Base-by-base conservation (phyloP, 495 filamentous ascomycete genomes). In the Saxophila tyrrhenica region DNA sequence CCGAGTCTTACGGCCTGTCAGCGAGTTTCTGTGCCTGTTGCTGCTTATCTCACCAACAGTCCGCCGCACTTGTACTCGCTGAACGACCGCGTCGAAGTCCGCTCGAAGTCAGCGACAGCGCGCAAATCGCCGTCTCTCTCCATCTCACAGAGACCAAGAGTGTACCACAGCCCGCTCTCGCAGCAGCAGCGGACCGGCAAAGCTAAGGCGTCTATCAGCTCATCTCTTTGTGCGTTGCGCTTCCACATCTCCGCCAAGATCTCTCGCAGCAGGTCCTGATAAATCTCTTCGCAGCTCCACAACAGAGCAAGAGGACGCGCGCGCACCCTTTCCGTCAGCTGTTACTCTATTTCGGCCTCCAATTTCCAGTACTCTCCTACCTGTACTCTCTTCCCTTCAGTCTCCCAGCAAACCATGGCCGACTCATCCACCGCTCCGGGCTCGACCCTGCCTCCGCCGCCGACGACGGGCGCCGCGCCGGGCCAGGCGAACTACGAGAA, bases 391-490 rank as follows among this genome's bases (percentile, higher is more conserved):
- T 24, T 50, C 52, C 25, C 45, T 3, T 58, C 55, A 45, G 20
- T 35, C 38, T 38, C n/a, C n/a, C 48, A 38, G 22, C 45, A 41
- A n/a, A 51, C 44, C 47, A 60, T 56, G 49, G 46, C 58, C 19
- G 48, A 50, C 25, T 22, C 44, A 1, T 24, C 49, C n/a, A 47
- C 50, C 23, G 22, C 58, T 19, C 29, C 29, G 29, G 29, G 29
- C 13, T 35, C 29, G 29, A 35, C 29, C 29, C 9, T 32, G 5
- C 50, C 39, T 16, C 29, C 43, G 23, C 48, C 22, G 22, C 43
- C 48, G 32, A 41, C 25, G 11, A 48, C 45, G 3, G 52, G 52
- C 43, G 39, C 48, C 29, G 24, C 25, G 10, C 25, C 45, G 3
- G 52, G 52, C 29, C 43, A 23, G 44, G 20, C 49, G 3, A 43